Conservation (phyloP, 1,139 yeast genomes). For the Yamadazyma sp. region DNA sequence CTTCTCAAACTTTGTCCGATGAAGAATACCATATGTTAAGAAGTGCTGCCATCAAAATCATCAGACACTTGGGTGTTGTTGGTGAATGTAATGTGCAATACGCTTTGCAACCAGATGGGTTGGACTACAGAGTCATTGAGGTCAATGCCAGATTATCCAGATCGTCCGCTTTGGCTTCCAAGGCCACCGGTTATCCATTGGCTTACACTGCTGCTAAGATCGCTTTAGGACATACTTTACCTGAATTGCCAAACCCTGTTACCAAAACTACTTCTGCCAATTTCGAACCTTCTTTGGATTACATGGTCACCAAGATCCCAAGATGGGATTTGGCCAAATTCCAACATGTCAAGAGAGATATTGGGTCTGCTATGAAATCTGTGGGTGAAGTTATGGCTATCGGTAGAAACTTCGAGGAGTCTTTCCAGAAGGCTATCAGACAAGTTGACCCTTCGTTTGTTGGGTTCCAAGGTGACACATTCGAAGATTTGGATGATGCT, state of each 20-base stretch:
- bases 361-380: slow-evolving; percentile 96
- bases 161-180: slow-evolving; percentile 96
- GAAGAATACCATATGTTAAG: slow-evolving; percentile 98
- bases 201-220: slow-evolving; percentile 99
- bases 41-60: slow-evolving; percentile 94
- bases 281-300: slow-evolving; percentile 96
- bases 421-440: slow-evolving; percentile 96
- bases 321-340: slow-evolving; percentile 97
- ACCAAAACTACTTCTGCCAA: slow-evolving; percentile 95
- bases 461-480: slow-evolving; percentile 90
- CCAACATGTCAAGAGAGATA: slow-evolving; percentile 89
- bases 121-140: slow-evolving; percentile 94
- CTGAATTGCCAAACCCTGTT: slow-evolving; percentile 94
- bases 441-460: slow-evolving; percentile 89
- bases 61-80: slow-evolving; percentile 96
- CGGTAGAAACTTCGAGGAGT: slow-evolving; percentile 96
- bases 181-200: slow-evolving; percentile 97
- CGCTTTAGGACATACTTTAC: slow-evolving; percentile 90
- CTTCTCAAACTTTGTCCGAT: slow-evolving; percentile 94
- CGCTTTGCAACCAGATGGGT: slow-evolving; percentile 92
- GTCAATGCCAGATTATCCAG: slow-evolving; percentile 97
- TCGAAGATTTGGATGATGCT: slow-evolving; percentile 76
- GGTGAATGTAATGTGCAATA: slow-evolving; percentile 99
- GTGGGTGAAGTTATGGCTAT: slow-evolving; percentile 99
- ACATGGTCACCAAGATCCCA: slow-evolving; percentile 95